Base-by-base conservation (phyloP, 2,329 filamentous ascomycete genomes). In the Alternaria sp. region DNA sequence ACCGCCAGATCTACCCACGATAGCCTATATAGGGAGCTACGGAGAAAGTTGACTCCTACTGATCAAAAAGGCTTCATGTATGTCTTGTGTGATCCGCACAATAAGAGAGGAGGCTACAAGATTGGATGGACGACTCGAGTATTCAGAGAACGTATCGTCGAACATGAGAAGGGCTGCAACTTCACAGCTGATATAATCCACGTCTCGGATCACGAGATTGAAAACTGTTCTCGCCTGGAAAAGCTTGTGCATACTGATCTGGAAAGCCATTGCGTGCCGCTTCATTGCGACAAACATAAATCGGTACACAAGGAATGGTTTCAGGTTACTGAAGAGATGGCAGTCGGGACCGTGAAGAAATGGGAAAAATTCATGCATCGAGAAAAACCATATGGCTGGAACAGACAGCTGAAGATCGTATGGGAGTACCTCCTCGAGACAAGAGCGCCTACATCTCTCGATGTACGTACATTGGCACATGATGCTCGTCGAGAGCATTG, bases 241-340 rank as follows among this genome's bases (percentile, higher is more conserved):
- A 36, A 27, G 20, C 55, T 67, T 9, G 45, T 62, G 9, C 54
- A 59, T 10, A 10, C 18, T 14, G 64, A 63, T 6, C 16, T 67
- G n/a, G 28, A 25, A 18, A 11, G 62, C 40, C 27, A 32, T 11
- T 16, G 12, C 6, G 12, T 3, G 10, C 32, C 27, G 10, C 52
- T 54, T 22, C 5, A 20, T 3, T 67, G 65, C 44, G 12, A 30
- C 12, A 40, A 28, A 28, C n/a, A 16, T 16, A 43, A 43, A 20
- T 43, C 40, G 20, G 56, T 7, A 20, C 67, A 69, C 45, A 20
- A 28, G 10, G 67, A 69, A 46, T 68, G 57, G 57, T 68, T 65
- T 38, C 18, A 34, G 2, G 57, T 63, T 6, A 48, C 18, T 10
- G 30, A 54, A 38, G 50, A 55, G 5, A 36, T 60, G 36, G 65